Base-by-base conservation (phyloP, 1,139 yeast genomes). In the Candida mesenterica region DNA sequence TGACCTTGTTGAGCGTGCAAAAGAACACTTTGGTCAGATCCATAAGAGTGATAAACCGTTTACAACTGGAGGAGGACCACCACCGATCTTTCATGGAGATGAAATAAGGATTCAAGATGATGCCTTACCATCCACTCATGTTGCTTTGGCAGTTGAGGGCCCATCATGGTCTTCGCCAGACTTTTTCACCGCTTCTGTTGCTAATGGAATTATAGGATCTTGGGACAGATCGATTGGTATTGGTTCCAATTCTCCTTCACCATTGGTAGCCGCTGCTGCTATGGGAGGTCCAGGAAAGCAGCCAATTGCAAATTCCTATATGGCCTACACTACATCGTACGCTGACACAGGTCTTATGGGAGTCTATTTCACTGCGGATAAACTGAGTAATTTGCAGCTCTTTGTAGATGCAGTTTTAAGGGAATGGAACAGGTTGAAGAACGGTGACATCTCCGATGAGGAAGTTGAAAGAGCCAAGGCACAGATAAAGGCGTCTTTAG, bases 331-430 rank as follows among this genome's bases (percentile, higher is more conserved):
- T 18, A 94, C 99, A 4, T 87, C 96, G 2, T 92, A 92, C 64
- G 92, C 96, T 7, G 99, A 92, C 62, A 86, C 97, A 5, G 99
- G 99, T 3, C 70, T 92, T 38, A 89, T 97, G 96, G 99, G 99
- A 24, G 84, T 90, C 52, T 92, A 92, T 60, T 74, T 92, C 46
- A 89, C 90, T 12, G 80, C 95, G 16, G 97, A 92, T 48, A 77
- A 75, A 49, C 73, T 74, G 44, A 77, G 82, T 15, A 67, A 89
- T 50, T 78, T 86, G 52, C 79, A 77, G 49, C 65, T 78, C 16
- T 71, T 82, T 35, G 75, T 87, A 24, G 79, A 83, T 53, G 90
- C 88, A 39, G 79, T 92, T 15, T 63, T 85, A 48, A 77, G 77
- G 52, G 97, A 92, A 65, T 92, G 97, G 97, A 78, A 77, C 43